Percentiles rank a stretch among this genome's conserved stretches.
phyloP scores from a whole-genome alignment of 495 filamentous ascomycete species.

The Podospora bellae-mahoneyi region DNA sequence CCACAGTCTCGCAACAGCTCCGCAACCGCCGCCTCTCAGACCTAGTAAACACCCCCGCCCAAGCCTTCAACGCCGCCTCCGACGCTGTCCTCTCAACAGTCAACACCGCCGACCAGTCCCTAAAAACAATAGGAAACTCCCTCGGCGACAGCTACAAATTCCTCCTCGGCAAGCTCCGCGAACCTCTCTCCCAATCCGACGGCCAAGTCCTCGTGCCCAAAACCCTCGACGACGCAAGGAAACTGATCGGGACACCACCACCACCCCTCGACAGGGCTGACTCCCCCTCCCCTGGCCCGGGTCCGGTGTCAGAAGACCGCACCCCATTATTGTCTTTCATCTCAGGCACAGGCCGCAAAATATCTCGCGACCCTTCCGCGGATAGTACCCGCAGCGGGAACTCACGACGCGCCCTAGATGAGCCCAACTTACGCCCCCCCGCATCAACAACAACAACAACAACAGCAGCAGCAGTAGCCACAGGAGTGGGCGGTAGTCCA shows the following conservation, averaged over 20 bases:
- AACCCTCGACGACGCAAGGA: slow-evolving; percentile 87
- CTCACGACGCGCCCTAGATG: slow-evolving; percentile 42
- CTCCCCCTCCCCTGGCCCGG: slow-evolving; percentile 39
- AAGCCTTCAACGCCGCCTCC: slow-evolving; percentile 74
- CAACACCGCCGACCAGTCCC: slow-evolving; percentile 79
- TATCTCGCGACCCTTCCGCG: slow-evolving; percentile 65
- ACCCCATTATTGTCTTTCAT: slow-evolving; percentile 55
- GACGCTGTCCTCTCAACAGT: slow-evolving; percentile 82
- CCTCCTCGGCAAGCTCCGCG: slow-evolving; percentile 81
- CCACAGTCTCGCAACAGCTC: slow-evolving; percentile 38
- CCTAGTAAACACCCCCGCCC: slow-evolving; percentile 76
- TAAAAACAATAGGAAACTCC: slow-evolving; percentile 85
- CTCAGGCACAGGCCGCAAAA: slow-evolving; percentile 50
- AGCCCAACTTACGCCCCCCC: background rate
- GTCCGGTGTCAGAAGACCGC: slow-evolving; percentile 39
- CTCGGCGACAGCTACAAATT: slow-evolving; percentile 92
- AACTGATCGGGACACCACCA: slow-evolving; percentile 70
- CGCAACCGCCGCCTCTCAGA: slow-evolving; percentile 68
- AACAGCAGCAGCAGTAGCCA: slow-evolving; percentile 14
- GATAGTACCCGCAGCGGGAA: slow-evolving; percentile 64
- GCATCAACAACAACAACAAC: background rate
- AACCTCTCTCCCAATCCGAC: slow-evolving; percentile 45
- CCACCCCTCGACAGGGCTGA: slow-evolving; percentile 49
- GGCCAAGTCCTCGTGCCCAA: slow-evolving; percentile 64
- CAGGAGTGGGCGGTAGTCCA: slow-evolving; percentile 2